Evolutionary conservation across 202 grass and related monocot species (phyloP).

Genomic region (Schoenoplectus tabernaemontani): DNA sequence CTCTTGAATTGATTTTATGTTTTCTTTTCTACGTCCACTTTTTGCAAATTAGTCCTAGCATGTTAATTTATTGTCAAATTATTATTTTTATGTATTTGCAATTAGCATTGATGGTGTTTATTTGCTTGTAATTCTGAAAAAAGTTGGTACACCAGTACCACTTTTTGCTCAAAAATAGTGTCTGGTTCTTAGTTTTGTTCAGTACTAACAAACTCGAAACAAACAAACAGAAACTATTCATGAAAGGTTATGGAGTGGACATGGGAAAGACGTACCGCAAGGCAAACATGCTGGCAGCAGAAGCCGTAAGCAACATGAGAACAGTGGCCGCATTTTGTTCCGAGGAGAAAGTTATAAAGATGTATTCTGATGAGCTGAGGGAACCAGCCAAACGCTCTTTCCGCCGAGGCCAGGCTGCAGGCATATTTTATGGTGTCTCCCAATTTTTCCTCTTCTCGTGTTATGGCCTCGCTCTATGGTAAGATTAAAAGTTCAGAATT

Average conservation of each 20-base stretch:
- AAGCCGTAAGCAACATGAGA: constrained; percentile 95
- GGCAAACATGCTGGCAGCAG: constrained; percentile 93
- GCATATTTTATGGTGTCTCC: constrained; percentile 85
- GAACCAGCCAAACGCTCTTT: constrained; percentile 71
- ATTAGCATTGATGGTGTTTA: neutral
- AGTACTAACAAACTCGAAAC: neutral
- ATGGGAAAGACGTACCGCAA: constrained; percentile 77
- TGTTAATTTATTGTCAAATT: neutral
- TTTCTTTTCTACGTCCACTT: neutral
- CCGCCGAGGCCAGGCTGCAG: constrained; percentile 76
- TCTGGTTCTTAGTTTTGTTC: neutral
- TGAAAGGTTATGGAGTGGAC: constrained; percentile 90
- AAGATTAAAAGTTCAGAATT: neutral
- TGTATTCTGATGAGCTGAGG: constrained; percentile 63
- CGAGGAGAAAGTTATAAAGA: constrained; percentile 85
- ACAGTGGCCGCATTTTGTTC: constrained; percentile 95
- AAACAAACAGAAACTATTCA: constrained; percentile 88
- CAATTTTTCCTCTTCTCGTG: constrained; percentile 98
- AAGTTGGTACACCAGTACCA: neutral
- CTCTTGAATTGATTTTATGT: neutral
- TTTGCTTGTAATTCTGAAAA: neutral
- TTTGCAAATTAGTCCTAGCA: neutral
- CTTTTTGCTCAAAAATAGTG: neutral
- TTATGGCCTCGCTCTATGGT: constrained; percentile 87
- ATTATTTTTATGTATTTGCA: neutral